phyloP scores from a whole-genome alignment of 495 filamentous ascomycete genomes.

The Parmelia sp. region DNA sequence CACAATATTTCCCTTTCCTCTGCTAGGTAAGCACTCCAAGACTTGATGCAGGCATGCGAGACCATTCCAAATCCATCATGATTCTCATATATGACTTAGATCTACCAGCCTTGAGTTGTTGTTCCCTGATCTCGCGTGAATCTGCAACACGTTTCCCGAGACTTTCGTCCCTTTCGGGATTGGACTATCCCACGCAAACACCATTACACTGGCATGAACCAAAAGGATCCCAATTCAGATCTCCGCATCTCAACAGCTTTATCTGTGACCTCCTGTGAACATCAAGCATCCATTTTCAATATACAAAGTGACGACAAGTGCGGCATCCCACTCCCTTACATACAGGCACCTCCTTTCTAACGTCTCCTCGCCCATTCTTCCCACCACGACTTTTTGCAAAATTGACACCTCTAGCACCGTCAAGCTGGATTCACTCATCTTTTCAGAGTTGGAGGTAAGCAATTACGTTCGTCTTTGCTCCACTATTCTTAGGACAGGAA shows the following conservation, averaged over 20 bases:
- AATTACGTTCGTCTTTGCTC: neutral
- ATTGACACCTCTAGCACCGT: neutral
- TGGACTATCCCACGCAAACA: neutral
- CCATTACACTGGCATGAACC: neutral
- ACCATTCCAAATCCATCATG: constrained; percentile 13
- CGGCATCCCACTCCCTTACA: constrained; percentile 18
- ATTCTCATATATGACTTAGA: neutral
- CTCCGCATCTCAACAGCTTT: neutral
- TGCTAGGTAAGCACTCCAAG: constrained; percentile 8
- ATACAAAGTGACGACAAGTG: neutral
- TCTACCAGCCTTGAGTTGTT: neutral
- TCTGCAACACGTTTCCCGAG: constrained; percentile 9
- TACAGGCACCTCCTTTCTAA: constrained; percentile 5
- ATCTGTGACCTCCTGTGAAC: neutral
- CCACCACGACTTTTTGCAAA: neutral
- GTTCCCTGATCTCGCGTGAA: constrained; percentile 2
- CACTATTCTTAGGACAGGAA: neutral
- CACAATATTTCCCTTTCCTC: neutral
- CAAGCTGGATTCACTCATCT: constrained; percentile 25
- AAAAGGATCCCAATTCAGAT: neutral
- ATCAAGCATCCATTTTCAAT: neutral
- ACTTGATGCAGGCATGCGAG: constrained; percentile 2
- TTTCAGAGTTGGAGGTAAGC: constrained; percentile 22
- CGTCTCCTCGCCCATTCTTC: constrained; percentile 7
- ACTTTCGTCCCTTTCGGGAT: constrained; percentile 5